Conservation (phyloP, 2,329 filamentous ascomycete species). For the Penicillium sclerotiorum region DNA sequence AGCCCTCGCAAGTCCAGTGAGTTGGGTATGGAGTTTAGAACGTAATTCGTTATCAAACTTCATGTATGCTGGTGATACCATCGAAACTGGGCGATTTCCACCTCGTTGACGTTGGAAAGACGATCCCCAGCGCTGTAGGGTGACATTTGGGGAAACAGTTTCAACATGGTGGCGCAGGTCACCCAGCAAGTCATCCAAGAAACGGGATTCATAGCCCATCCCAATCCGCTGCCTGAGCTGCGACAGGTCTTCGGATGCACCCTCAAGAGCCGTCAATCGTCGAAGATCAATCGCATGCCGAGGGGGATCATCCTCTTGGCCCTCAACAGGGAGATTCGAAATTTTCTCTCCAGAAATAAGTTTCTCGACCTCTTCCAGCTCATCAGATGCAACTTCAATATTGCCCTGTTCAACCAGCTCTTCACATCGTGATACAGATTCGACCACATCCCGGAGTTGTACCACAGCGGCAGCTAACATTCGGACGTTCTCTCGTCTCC, state of each 20-base stretch:
- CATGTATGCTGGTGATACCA: conserved; percentile 77
- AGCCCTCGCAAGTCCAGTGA: conserved; percentile 79
- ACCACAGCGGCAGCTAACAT: conserved; percentile 80
- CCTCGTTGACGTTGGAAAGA: conserved; percentile 74
- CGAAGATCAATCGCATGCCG: conserved; percentile 67
- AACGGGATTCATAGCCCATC: conserved; percentile 79
- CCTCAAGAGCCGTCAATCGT: conserved; percentile 75
- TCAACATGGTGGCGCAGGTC: conserved; percentile 83
- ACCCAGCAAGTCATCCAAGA: conserved; percentile 73
- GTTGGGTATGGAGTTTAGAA: conserved; percentile 66
- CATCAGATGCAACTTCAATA: conserved; percentile 75
- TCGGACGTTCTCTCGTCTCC: conserved; percentile 79
- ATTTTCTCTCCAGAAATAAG: conserved; percentile 74
- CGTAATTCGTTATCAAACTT: conserved; percentile 71
- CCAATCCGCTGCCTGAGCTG: conserved; percentile 79
- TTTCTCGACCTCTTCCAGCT: conserved; percentile 75
- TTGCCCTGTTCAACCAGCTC: conserved; percentile 79
- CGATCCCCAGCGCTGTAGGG: conserved; percentile 81
- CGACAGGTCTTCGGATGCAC: conserved; percentile 75
- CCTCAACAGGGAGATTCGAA: conserved; percentile 31
- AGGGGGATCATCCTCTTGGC: conserved; percentile 31
- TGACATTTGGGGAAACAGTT: conserved; percentile 69
- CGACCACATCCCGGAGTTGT: conserved; percentile 78
- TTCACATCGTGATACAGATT: conserved; percentile 75
- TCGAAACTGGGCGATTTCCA: conserved; percentile 66